Evolutionary conservation across 2,329 filamentous ascomycete species (phyloP), one percentile per base, ranked within the genome.

Genomic region (Tolypocladium amazonense): DNA sequence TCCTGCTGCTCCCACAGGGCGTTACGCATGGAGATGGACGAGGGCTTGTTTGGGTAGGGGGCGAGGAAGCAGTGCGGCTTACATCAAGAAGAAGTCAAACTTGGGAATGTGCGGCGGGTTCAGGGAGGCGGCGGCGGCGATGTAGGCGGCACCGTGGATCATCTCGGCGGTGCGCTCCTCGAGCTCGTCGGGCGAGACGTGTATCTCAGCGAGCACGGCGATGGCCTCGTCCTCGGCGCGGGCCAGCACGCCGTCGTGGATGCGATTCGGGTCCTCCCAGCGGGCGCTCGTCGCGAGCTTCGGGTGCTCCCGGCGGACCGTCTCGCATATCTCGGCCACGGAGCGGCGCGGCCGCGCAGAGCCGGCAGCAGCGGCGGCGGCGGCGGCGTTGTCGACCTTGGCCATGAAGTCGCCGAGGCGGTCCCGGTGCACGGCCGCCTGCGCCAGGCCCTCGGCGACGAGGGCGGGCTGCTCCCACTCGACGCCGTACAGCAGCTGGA

Each of bases 401-500:
- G 78, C 62, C 35, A 94, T 77, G 62, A 87, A 82, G 0, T 71
- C 64, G 1, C 73, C 75, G 1, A 88, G 77, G 71, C 81, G 81
- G 52, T 79, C 74, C 8, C 79, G 75, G 68, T 95, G 90, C 1
- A 91, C 83, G 9, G 88, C 84, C 1, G 88, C 79, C 74, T 95
- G 87, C 0, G 92, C 90, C 23, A 96, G 82, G 1, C 78, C 91
- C 73, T 93, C 84, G 7, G 91, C 90, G 35, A 96, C 80, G 61
- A 96, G 85, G 43, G 88, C 88, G 2, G 90, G 90, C 69, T 96
- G 90, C 12, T 81, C 71, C 76, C 91, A 96, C 70, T 96, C 91
- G 41, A 96, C 70, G 5, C 89, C 92, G 69, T 91, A 96, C 56
- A 91, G 89, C 25, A 96, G 80, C 69, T 96, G 90, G 63, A 96